These are phyloP conservation scores for Solanum piurae DNA, from an alignment of 257 asterid genomes.

Conservation along the genomic window DNA sequence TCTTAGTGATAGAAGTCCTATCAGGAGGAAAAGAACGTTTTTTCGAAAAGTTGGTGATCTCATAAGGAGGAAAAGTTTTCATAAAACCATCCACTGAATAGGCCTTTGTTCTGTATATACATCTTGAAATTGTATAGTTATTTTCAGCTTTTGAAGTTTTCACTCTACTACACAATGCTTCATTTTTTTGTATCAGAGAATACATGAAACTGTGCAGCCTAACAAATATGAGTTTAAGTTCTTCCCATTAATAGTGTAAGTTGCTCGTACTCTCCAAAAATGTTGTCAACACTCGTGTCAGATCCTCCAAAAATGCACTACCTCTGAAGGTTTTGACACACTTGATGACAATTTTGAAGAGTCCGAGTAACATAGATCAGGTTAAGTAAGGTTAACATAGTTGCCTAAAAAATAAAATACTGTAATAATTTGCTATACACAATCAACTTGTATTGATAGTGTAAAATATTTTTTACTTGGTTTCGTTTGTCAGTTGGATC, in stretches of 20 bases:
- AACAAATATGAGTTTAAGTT: background rate
- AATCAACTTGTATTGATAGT: background rate
- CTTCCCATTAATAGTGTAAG: background rate
- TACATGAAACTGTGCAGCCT: background rate
- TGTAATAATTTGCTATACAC: background rate
- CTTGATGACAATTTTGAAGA: background rate
- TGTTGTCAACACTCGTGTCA: too few species aligned
- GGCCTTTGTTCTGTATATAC: background rate
- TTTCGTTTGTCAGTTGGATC: too few species aligned
- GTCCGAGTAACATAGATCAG: background rate
- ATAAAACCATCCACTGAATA: constrained; percentile 12
- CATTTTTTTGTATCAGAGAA: background rate
- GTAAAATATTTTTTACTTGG: background rate
- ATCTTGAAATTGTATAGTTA: background rate
- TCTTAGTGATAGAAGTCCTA: constrained; percentile 24
- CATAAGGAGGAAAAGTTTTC: constrained; percentile 32
- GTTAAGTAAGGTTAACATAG: background rate
- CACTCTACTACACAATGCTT: background rate
- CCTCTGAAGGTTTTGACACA: background rate
- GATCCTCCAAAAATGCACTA: too few species aligned
- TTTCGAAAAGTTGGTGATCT: constrained; percentile 62
- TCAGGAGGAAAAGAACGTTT: constrained; percentile 32
- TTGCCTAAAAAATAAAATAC: background rate
- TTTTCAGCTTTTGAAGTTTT: background rate
- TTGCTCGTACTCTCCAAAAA: too few species aligned